A percentile compares a stretch with the other conserved stretches of the same genome.
These are phyloP conservation scores for Hypoxylon trugodes DNA, from an alignment of 495 filamentous ascomycete species.

Conservation along the genomic window DNA sequence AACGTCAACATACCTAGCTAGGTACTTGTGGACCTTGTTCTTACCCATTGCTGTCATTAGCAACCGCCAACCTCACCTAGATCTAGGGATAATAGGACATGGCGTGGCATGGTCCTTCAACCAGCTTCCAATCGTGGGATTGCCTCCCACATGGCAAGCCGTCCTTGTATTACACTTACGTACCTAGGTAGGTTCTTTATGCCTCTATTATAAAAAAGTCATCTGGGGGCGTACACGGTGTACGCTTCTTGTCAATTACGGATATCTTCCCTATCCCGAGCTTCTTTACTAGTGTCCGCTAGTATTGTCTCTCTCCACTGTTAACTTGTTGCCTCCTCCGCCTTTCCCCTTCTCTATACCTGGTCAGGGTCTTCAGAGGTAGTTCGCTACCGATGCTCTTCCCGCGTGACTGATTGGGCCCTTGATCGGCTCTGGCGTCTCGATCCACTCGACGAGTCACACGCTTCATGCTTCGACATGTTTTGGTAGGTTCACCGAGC, in stretches of 20 bases:
- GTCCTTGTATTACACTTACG: slow-evolving; percentile 26
- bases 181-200: slow-evolving; percentile 29
- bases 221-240: slow-evolving; percentile 17
- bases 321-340: not conserved
- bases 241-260: slow-evolving; percentile 11
- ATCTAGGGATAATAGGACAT: slow-evolving; percentile 32
- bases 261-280: slow-evolving; percentile 14
- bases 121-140: slow-evolving; percentile 37
- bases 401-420: slow-evolving; percentile 24
- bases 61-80: slow-evolving; percentile 31
- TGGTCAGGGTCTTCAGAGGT: slow-evolving; percentile 14
- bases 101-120: slow-evolving; percentile 35
- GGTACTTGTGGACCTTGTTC: slow-evolving; percentile 34
- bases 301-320: not conserved
- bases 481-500: slow-evolving; percentile 23
- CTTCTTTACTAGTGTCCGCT: slow-evolving; percentile 4
- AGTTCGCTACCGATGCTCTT: slow-evolving; percentile 4
- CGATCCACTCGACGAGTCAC: slow-evolving; percentile 17
- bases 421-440: slow-evolving; percentile 13
- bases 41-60: too few relatives aligned
- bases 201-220: slow-evolving; percentile 27
- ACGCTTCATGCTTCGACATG: slow-evolving; percentile 18
- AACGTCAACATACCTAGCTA: too few relatives aligned
- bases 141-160: slow-evolving; percentile 23
- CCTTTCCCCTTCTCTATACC: not conserved